Evolutionary conservation across 2,329 filamentous ascomycete species (phyloP).

Genomic region (Decorospora gaudefroyi): DNA sequence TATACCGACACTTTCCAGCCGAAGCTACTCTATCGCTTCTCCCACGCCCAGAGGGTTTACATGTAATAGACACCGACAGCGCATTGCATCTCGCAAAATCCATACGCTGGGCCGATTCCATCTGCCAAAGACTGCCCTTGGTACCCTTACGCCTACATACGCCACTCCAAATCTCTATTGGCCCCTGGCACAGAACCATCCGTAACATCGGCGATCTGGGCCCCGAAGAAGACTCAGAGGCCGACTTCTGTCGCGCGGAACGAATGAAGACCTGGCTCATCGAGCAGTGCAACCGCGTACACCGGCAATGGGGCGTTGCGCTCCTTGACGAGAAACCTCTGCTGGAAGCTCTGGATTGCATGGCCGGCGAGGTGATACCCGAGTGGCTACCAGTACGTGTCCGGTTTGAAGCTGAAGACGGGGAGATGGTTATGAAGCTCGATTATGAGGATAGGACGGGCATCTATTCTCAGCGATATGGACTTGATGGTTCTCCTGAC

Average conservation of each 20-base stretch:
- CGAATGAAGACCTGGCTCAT: conserved; percentile 34
- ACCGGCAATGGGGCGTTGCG: conserved; percentile 31
- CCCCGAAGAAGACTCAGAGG: background rate
- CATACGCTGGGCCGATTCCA: conserved; percentile 24
- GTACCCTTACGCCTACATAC: conserved; percentile 37
- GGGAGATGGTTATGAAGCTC: conserved; percentile 38
- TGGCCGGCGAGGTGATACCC: conserved; percentile 35
- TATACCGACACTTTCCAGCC: conserved; percentile 31
- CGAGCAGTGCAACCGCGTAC: conserved; percentile 28
- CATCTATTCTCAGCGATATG: conserved; percentile 11
- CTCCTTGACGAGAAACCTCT: conserved; percentile 26
- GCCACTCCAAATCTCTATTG: conserved; percentile 33
- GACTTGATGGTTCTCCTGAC: conserved; percentile 12
- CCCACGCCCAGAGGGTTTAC: conserved; percentile 20
- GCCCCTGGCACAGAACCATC: conserved; percentile 32
- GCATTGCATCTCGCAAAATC: conserved; percentile 30
- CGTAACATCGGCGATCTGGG: conserved; percentile 3
- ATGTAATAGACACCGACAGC: conserved; percentile 24
- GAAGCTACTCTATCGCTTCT: conserved; percentile 23
- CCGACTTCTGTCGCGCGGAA: conserved; percentile 17
- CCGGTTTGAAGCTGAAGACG: conserved; percentile 35
- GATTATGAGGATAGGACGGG: conserved; percentile 28
- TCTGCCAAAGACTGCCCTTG: conserved; percentile 30
- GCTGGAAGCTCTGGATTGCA: conserved; percentile 28
- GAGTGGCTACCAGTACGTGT: conserved; percentile 37